phyloP scores from a whole-genome alignment of 2,329 filamentous ascomycete species.

The Venturia aucupariae region DNA sequence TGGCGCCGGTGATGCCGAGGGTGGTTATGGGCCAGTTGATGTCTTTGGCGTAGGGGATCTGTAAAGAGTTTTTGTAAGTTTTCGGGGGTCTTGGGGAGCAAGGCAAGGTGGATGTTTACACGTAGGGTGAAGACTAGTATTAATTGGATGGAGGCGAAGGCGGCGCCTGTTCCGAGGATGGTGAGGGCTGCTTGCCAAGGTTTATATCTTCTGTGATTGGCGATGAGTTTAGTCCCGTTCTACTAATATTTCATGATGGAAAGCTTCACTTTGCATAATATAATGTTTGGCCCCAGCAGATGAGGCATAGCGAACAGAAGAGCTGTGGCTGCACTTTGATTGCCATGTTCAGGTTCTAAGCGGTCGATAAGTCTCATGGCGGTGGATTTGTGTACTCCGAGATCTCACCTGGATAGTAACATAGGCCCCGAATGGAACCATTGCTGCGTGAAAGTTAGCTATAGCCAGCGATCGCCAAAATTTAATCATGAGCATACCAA shows the following conservation, averaged over 20 bases:
- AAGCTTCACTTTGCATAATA: constrained; percentile 39
- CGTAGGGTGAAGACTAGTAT: constrained; percentile 49
- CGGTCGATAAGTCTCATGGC: not conserved
- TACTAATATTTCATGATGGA: not conserved
- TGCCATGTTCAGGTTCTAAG: constrained; percentile 46
- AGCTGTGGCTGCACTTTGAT: constrained; percentile 47
- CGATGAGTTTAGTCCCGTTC: not conserved
- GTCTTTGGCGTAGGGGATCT: constrained; percentile 47
- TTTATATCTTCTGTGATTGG: constrained; percentile 11
- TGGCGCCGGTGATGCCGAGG: constrained; percentile 49
- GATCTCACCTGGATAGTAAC: constrained; percentile 38
- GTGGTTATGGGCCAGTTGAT: constrained; percentile 45
- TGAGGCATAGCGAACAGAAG: constrained; percentile 39
- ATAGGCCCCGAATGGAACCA: constrained; percentile 44
- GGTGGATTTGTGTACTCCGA: not conserved
- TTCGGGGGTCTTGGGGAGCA: not conserved
- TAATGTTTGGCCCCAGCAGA: constrained; percentile 45
- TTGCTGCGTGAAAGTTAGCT: constrained; percentile 25
- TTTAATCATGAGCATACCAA: constrained; percentile 31
- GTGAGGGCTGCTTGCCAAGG: constrained; percentile 15
- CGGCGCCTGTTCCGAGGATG: constrained; percentile 33
- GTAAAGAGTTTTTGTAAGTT: constrained; percentile 3
- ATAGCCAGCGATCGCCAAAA: not conserved
- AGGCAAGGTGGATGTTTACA: constrained; percentile 28
- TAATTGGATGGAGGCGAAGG: constrained; percentile 46